Conservation (phyloP, 495 filamentous ascomycete species). For the Talaromyces thailandensis region DNA sequence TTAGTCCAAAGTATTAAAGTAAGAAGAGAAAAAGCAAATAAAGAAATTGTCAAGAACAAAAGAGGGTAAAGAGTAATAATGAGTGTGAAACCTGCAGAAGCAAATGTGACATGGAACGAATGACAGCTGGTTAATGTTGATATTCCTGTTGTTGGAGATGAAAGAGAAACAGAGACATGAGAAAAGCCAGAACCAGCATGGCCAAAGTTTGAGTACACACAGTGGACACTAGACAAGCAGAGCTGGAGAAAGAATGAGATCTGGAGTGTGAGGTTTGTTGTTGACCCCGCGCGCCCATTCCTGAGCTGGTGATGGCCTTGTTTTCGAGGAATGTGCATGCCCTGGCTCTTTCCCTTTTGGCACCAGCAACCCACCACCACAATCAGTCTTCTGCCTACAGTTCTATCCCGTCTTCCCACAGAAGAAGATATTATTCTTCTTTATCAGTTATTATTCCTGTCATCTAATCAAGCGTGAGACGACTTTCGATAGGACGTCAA, state of each 20-base stretch:
- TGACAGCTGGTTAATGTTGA: background rate
- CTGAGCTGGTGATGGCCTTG: background rate
- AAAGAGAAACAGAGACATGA: background rate
- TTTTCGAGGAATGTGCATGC: constrained; percentile 3
- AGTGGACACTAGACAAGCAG: background rate
- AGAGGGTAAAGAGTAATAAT: background rate
- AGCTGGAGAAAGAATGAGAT: background rate
- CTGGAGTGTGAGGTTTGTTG: background rate
- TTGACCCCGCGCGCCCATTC: background rate
- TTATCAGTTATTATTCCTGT: background rate
- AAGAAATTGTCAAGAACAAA: background rate
- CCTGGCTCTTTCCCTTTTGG: background rate
- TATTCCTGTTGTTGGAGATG: background rate
- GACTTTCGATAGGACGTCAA: background rate
- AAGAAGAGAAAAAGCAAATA: background rate
- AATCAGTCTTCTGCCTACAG: background rate
- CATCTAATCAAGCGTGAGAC: background rate
- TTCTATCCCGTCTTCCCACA: background rate
- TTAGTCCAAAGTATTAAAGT: background rate
- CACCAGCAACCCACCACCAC: background rate
- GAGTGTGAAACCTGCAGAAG: background rate
- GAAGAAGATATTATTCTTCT: background rate
- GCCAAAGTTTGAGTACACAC: background rate
- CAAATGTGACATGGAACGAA: background rate
- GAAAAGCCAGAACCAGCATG: background rate